These are phyloP conservation scores for Gentiana straminea DNA, from an alignment of 257 asterid genomes.

Conservation along the genomic window DNA sequence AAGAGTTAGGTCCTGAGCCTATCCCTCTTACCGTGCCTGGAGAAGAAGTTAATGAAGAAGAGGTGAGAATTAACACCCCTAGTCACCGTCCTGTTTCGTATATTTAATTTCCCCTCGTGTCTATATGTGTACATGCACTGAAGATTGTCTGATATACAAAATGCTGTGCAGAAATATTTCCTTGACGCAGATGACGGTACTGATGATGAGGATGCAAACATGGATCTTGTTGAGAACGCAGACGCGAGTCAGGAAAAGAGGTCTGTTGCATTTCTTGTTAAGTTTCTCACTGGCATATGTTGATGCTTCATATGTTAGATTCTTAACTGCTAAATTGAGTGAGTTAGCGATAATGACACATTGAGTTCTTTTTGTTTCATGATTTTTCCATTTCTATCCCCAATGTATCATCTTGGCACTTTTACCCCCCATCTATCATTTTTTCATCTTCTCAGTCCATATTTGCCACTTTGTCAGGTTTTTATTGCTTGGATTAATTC, in stretches of 20 bases:
- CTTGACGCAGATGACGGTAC: conserved; percentile 64
- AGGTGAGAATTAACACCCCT: conserved; percentile 29
- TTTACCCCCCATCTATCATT: too few relatives aligned
- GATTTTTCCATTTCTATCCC: too few relatives aligned
- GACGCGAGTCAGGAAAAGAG: conserved; percentile 55
- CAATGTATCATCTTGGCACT: too few relatives aligned
- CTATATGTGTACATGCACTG: neutral
- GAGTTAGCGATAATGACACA: too few relatives aligned
- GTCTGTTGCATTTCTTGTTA: conserved; percentile 20
- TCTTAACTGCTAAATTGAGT: too few relatives aligned
- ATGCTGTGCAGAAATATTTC: conserved; percentile 53
- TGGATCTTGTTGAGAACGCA: conserved; percentile 27
- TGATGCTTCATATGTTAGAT: too few relatives aligned
- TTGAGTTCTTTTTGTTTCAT: too few relatives aligned
- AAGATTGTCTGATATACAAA: neutral
- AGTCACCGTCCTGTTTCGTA: conserved; percentile 9
- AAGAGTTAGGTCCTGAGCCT: conserved; percentile 84
- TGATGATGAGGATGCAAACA: conserved; percentile 47
- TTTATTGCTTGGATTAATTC: too few relatives aligned
- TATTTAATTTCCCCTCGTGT: conserved; percentile 5
- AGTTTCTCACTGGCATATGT: too few relatives aligned
- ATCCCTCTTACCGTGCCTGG: conserved; percentile 66
- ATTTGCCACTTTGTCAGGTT: too few relatives aligned
- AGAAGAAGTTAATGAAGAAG: conserved; percentile 65
- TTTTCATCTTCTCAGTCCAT: too few relatives aligned